These are phyloP conservation scores for Mycena sp. DNA, from an alignment of 1,284 basidiomycete species.

Conservation along the genomic window DNA sequence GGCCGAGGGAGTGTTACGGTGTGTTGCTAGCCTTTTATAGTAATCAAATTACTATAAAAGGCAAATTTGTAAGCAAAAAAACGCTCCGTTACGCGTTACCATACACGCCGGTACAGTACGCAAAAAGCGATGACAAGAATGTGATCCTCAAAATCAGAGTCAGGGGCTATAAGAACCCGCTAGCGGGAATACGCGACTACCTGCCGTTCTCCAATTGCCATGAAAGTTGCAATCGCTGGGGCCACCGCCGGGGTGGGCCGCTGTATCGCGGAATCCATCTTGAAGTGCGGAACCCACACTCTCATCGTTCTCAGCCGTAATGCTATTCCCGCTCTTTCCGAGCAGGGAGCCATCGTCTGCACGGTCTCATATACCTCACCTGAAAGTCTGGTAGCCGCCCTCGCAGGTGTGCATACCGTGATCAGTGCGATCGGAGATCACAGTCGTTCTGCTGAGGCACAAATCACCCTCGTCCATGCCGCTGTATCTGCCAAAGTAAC, in stretches of 20 bases:
- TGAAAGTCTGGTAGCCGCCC: neutral
- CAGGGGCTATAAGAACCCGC: too few species aligned
- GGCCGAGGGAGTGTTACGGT: too few species aligned
- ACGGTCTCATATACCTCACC: neutral
- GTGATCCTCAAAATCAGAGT: too few species aligned
- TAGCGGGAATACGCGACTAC: too few species aligned
- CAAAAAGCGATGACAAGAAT: too few species aligned
- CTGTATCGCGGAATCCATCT: constrained; percentile 14
- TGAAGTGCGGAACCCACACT: neutral
- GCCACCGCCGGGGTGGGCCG: constrained; percentile 13
- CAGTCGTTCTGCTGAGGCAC: constrained; percentile 6
- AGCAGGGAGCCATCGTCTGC: neutral
- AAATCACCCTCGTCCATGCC: constrained; percentile 11
- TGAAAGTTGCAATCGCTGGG: constrained; percentile 17
- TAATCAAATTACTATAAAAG: too few species aligned
- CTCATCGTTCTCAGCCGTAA: constrained; percentile 12
- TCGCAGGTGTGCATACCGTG: constrained; percentile 15
- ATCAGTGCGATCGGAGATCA: constrained; percentile 22
- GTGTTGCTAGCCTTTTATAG: too few species aligned
- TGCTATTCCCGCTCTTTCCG: neutral
- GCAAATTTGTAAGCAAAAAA: too few species aligned
- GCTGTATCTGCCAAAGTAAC: neutral
- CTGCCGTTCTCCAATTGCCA: too few species aligned
- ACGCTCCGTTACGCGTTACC: too few species aligned
- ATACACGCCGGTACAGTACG: too few species aligned